Evolutionary conservation across 2,329 filamentous ascomycete species (phyloP).

Genomic region (Beauveria asiatica): DNA sequence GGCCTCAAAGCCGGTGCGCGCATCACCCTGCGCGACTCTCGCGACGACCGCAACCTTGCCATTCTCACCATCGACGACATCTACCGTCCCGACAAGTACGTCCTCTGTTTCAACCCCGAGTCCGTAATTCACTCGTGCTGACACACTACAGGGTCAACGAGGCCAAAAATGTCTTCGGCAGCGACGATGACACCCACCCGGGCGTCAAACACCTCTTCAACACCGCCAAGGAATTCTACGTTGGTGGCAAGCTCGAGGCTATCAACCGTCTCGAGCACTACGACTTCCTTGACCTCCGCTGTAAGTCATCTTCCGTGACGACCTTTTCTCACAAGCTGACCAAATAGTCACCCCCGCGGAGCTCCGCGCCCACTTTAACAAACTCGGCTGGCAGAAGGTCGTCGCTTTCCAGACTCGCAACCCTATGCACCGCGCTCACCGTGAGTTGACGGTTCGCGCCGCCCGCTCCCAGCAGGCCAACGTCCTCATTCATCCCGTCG

Average conservation of each 20-base stretch:
- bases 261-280: conserved; percentile 96
- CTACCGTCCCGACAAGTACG: conserved; percentile 91
- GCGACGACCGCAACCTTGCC: conserved; percentile 91
- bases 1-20: conserved; percentile 72
- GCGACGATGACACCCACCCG: conserved; percentile 80
- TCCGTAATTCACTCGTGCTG: conserved; percentile 10
- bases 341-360: conserved; percentile 77
- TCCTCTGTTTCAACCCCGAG: not conserved
- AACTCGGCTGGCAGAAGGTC: conserved; percentile 95
- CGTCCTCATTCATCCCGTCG: conserved; percentile 97
- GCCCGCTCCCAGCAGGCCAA: conserved; percentile 95
- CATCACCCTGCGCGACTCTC: conserved; percentile 85
- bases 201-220: conserved; percentile 84
- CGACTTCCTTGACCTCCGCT: conserved; percentile 94
- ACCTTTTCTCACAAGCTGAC: not conserved
- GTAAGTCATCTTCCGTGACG: conserved; percentile 39
- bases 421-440: conserved; percentile 97
- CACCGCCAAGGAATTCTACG: conserved; percentile 76
- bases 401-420: conserved; percentile 99
- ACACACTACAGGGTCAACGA: conserved; percentile 59
- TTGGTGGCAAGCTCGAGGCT: conserved; percentile 93
- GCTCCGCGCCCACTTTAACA: conserved; percentile 94
- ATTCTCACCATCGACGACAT: conserved; percentile 94
- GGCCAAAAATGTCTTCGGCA: conserved; percentile 90
- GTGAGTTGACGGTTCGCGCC: conserved; percentile 94